Conservation (phyloP, 257 asterid genomes). For the Cynanchum wilfordii region DNA sequence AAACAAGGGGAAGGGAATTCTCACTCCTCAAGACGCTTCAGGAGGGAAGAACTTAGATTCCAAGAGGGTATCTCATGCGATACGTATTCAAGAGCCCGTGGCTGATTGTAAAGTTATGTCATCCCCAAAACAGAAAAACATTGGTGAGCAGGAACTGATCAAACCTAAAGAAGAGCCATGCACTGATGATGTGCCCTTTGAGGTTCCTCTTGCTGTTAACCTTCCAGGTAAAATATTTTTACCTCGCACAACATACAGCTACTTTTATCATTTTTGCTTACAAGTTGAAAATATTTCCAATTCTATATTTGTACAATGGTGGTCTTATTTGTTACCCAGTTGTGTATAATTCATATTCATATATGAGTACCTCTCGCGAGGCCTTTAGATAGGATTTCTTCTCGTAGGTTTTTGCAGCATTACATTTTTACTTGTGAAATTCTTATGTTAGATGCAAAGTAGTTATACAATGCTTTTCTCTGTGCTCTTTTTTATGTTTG, state of each 20-base stretch:
- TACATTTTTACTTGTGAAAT: not conserved
- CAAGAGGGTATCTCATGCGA: conserved; percentile 27
- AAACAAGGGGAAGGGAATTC: conserved; percentile 40
- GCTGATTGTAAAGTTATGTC: conserved; percentile 13
- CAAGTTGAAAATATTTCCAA: not conserved
- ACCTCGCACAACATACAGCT: not conserved
- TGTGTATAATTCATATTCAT: not conserved
- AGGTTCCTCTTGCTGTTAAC: conserved; percentile 36
- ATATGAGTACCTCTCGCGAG: too few species aligned
- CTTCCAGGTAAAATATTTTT: conserved; percentile 47
- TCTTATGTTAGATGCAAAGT: not conserved
- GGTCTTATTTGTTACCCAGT: not conserved
- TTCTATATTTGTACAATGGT: not conserved
- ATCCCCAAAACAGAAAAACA: conserved; percentile 23
- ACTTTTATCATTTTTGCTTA: conserved; percentile 3
- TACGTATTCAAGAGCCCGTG: conserved; percentile 34
- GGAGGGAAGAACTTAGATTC: conserved; percentile 30
- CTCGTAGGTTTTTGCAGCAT: not conserved
- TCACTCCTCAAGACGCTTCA: conserved; percentile 33
- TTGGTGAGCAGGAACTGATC: conserved; percentile 30
- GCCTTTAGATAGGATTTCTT: not conserved
- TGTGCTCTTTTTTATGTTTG: not conserved
- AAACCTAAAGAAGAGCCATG: conserved; percentile 54
- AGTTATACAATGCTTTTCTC: not conserved
- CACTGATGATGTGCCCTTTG: conserved; percentile 44